Percentiles rank a stretch among this genome's conserved stretches.
Evolutionary conservation across 2,329 filamentous ascomycete species (phyloP).

Genomic region (Sordariomycetes sp.): DNA sequence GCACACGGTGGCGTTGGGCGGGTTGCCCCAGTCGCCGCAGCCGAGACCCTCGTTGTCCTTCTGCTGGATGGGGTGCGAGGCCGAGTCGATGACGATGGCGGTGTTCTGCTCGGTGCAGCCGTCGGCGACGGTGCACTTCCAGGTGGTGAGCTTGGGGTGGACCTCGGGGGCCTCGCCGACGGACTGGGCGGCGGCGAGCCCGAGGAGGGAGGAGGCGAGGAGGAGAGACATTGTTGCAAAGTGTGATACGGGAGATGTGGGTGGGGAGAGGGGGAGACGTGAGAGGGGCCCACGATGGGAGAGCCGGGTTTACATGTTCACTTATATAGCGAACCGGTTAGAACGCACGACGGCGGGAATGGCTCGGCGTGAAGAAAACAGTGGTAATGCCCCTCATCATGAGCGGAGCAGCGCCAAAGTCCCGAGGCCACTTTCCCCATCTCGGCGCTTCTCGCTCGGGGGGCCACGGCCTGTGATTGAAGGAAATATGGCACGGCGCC

Average conservation of each 20-base stretch:
- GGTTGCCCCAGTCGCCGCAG: slow-evolving; percentile 21
- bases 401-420: background rate
- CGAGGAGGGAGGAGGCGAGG: slow-evolving; percentile 11
- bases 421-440: background rate
- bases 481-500: background rate
- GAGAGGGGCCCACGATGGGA: background rate
- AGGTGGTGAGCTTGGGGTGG: slow-evolving; percentile 40
- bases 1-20: slow-evolving; percentile 31
- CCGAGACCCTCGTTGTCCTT: slow-evolving; percentile 16
- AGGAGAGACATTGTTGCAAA: slow-evolving; percentile 1
- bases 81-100: slow-evolving; percentile 37
- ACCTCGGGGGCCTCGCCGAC: slow-evolving; percentile 29
- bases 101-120: slow-evolving; percentile 37
- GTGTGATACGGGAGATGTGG: background rate
- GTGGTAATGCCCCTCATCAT: background rate
- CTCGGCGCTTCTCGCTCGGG: background rate
- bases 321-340: background rate
- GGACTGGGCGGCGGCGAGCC: slow-evolving; percentile 23
- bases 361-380: background rate
- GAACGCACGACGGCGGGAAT: background rate
- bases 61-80: slow-evolving; percentile 34
- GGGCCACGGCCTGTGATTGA: slow-evolving; percentile 1
- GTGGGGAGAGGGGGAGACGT: background rate
- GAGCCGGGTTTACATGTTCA: background rate
- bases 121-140: slow-evolving; percentile 35